Evolutionary conservation across 1,139 yeast genomes (phyloP).

Genomic region (Sugiyamaella grinbergsii): DNA sequence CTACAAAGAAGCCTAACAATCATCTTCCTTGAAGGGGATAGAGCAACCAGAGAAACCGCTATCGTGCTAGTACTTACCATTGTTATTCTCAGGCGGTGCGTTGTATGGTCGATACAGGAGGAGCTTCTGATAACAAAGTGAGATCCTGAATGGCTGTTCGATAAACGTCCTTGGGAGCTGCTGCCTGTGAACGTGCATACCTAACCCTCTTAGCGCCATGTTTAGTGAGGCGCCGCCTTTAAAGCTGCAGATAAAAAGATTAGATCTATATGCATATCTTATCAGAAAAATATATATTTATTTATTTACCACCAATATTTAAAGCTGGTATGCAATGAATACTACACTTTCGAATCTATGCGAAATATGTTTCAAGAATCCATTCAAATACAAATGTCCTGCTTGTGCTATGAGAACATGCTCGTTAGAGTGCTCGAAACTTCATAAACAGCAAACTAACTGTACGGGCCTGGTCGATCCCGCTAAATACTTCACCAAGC

Average conservation of each 20-base stretch:
- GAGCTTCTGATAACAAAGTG: neutral
- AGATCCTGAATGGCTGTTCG: neutral
- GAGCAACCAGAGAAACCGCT: too few species aligned
- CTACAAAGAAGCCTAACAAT: neutral
- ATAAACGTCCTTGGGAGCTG: constrained; percentile 1
- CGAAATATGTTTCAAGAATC: constrained; percentile 28
- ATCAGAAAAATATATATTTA: constrained; percentile 3
- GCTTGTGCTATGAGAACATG: constrained; percentile 72
- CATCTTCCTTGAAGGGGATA: neutral
- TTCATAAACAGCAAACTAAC: constrained; percentile 61
- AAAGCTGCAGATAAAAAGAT: constrained; percentile 7
- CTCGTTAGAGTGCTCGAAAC: constrained; percentile 66
- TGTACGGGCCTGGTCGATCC: constrained; percentile 73
- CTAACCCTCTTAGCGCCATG: constrained; percentile 1
- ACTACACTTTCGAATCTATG: constrained; percentile 20
- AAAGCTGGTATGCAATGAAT: constrained; percentile 6
- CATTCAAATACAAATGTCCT: constrained; percentile 77
- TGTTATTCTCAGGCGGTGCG: neutral
- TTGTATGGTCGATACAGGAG: neutral
- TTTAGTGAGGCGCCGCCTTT: neutral
- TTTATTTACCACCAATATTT: too few species aligned
- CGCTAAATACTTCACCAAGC: constrained; percentile 56
- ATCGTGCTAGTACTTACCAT: constrained; percentile 1
- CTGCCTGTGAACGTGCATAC: constrained; percentile 10
- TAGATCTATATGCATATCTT: constrained; percentile 1